Evolutionary conservation across 495 filamentous ascomycete species (phyloP).

Genomic region (Aspergillus cavernicola): DNA sequence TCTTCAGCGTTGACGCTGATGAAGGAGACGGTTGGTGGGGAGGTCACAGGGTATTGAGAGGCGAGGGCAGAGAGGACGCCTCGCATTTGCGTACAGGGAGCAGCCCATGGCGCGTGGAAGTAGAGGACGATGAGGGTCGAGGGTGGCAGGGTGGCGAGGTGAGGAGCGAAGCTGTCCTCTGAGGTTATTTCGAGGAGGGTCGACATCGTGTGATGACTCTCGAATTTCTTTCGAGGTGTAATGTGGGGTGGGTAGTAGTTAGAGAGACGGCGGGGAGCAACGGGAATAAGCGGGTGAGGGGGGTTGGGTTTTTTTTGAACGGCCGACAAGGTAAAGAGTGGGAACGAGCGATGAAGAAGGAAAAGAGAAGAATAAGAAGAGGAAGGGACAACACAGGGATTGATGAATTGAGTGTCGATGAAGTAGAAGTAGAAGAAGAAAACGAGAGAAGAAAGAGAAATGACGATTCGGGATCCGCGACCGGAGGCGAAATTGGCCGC

Average conservation of each 20-base stretch:
- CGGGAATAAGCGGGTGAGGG: not conserved
- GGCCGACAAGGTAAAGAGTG: not conserved
- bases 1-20: conserved; percentile 86
- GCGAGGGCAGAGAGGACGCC: conserved; percentile 82
- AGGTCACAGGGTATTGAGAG: conserved; percentile 65
- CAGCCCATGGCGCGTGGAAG: conserved; percentile 97
- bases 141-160: conserved; percentile 59
- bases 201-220: conserved; percentile 50
- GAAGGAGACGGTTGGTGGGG: conserved; percentile 70
- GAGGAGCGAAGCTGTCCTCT: conserved; percentile 62
- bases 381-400: not conserved
- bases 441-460: conserved; percentile 4
- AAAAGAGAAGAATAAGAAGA: not conserved
- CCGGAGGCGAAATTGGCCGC: conserved; percentile 22
- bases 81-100: conserved; percentile 89
- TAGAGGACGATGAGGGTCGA: conserved; percentile 75
- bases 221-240: conserved; percentile 11
- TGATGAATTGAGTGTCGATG: conserved; percentile 4
- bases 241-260: conserved; percentile 9
- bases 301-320: not conserved
- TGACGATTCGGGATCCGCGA: conserved; percentile 10
- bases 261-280: not conserved
- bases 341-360: not conserved
- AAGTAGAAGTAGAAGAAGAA: conserved; percentile 7
- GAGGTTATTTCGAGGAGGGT: conserved; percentile 68